Evolutionary conservation across 2,329 filamentous ascomycete species (phyloP).

Genomic region (Monosporascus ibericus): DNA sequence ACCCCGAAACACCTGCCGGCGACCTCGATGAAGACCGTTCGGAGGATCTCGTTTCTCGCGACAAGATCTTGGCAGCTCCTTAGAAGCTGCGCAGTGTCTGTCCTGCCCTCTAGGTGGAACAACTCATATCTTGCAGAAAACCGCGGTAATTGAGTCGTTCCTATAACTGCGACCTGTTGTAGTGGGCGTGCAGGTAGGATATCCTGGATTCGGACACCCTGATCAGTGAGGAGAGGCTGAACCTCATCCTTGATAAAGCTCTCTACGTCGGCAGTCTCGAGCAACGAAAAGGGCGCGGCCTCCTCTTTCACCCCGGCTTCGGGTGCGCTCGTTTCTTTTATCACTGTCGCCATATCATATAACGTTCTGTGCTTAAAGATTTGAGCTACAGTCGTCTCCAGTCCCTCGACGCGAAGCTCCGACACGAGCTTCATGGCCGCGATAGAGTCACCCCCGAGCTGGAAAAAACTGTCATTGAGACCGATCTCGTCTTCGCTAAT

Average conservation of each 20-base stretch:
- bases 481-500: slow-evolving; percentile 41
- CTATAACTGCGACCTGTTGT: slow-evolving; percentile 53
- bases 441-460: slow-evolving; percentile 54
- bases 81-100: slow-evolving; percentile 44
- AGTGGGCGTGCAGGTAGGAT: slow-evolving; percentile 53
- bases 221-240: slow-evolving; percentile 43
- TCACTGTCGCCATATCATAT: slow-evolving; percentile 46
- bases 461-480: slow-evolving; percentile 54
- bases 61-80: slow-evolving; percentile 50
- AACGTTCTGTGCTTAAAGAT: slow-evolving; percentile 45
- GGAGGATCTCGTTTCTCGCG: slow-evolving; percentile 55
- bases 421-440: slow-evolving; percentile 56
- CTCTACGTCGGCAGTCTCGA: slow-evolving; percentile 34
- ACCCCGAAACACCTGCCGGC: slow-evolving; percentile 47
- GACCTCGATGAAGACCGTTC: slow-evolving; percentile 57
- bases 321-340: slow-evolving; percentile 31
- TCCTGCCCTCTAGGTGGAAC: slow-evolving; percentile 50
- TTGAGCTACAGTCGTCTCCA: slow-evolving; percentile 47
- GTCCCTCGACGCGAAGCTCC: slow-evolving; percentile 40
- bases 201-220: slow-evolving; percentile 45
- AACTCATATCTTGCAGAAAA: slow-evolving; percentile 60
- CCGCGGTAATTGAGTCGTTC: slow-evolving; percentile 50
- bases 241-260: slow-evolving; percentile 42
- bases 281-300: slow-evolving; percentile 44
- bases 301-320: slow-evolving; percentile 8